Base-by-base conservation (phyloP, 768 basidiomycete genomes). In the Daedaleopsis nitida region DNA sequence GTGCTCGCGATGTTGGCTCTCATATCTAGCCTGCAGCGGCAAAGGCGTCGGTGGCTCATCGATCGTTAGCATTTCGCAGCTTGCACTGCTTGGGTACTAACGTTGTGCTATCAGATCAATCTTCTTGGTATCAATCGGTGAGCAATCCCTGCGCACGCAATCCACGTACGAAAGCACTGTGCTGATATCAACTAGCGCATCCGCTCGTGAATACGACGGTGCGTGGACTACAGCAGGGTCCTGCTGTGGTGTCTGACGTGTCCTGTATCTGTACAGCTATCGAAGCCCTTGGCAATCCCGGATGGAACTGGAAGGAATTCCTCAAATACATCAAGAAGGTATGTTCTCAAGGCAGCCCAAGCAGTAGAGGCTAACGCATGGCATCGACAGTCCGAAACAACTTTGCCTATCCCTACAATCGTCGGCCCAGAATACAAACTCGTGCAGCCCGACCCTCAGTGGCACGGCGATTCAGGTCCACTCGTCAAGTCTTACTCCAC, bases 271-370 rank as follows among this genome's bases (percentile, higher is more conserved):
- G 45, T 12, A 2, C 32, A 61, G 60, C 39, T 5, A 27, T 63
- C 13, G 71, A 71, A 34, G 56, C 54, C 11, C 56, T 72, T 0
- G 72, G 71, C 4, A 70, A 69, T 21, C 55, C 65, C 8, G 70
- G 70, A 0, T 73, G 72, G 71, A 67, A 68, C 57, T 72, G 70
- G 71, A 59, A 62, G 3, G 55, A 52, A 32, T 52, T 66, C 14
- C 49, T 66, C 4, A 62, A 68, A 21, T 72, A 73, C 43, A 48
- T 61, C 39, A 71, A 66, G 56, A 68, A 65, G 56, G 66, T 65
- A 4, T 6, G 66, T 58, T 9, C 4, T 2, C 12, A 35, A 35
- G 23, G 13, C 50, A 17, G 16, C 4, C 19, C 11, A n/a, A 21
- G 24, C 8, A 10, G n/a, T 2, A 7, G 9, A 27, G 38, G 17